Evolutionary conservation across 192 early-diverging fungal species (phyloP), one percentile per base, ranked within the genome.

Genomic region (Backusella mclennaniae): DNA sequence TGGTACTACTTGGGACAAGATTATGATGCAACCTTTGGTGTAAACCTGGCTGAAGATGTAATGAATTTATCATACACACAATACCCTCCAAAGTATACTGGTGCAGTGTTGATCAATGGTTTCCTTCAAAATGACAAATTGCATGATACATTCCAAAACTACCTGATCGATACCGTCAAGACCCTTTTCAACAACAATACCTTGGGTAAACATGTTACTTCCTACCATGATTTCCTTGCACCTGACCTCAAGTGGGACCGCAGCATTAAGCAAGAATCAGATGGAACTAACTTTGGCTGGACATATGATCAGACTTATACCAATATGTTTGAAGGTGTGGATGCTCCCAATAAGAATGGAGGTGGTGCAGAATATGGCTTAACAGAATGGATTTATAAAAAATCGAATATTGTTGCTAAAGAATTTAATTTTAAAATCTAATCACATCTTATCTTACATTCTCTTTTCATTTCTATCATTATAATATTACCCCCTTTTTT

Each of bases 231-330:
- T 4, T 84, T 84, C 52, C 71, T 84, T 42, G 56, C 75, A 35
- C 85, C 85, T 29, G 85, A 87, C 46, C 73, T 87, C 3, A 82
- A 80, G 11, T 87, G 85, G 85, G 85, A 87, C 53, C 85, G 85
- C 36, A 78, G 71, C 67, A 83, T 87, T 39, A 78, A 31, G 17
- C 85, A 87, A 74, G 69, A 72, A 21, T 84, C 83, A 2, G 74
- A 76, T 8, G 85, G 85, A 73, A 83, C 82, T 33, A 80, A 87
- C 71, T 87, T 42, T 68, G 67, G 73, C 9, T 87, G 85, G 85
- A 67, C 73, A 1, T 80, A 82, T 21, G 38, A 75, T 12, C 71
- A 82, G 73, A 70, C 71, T 9, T 69, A 80, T 14, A 68, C 76
- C 0, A 87, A 87, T 75, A 42, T 87, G 21, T 76, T 67, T 41